Base-by-base conservation (phyloP, 306 rosid species). In the Cicer judaicum region DNA sequence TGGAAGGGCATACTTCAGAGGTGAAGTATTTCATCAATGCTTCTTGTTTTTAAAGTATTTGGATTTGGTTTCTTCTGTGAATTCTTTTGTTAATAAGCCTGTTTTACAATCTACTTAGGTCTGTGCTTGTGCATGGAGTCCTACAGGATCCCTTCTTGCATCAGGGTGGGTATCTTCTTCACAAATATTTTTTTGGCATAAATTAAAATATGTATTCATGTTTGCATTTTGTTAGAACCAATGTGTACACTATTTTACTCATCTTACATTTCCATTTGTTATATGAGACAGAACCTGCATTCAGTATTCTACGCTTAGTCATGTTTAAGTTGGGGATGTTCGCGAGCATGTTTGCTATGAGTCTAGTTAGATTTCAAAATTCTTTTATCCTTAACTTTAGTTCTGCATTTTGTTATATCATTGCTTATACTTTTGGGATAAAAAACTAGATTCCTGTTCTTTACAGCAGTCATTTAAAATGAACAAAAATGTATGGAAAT, bases 81-180 rank as follows among this genome's bases (percentile, higher is more conserved):
- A 42, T 44, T 41, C 48, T 47, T 65, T 6, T 82, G 60, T 39
- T 87, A 59, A 78, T 75, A 24, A 39, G 16, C 71, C 10, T 77
- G 34, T 56, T 75, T 75, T 84, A 64, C 74, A 53, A 61, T 79
- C 68, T 64, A 14, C 79, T 73, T 79, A 94, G 99, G 99, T 94
- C 36, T 94, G 95, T 81, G 91, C 97, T 83, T 92, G 99, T 83
- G 99, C 99, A 46, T 94, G 97, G 97, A 92, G 96, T 82, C 99
- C 99, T 76, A 77, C 93, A 47, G 95, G 97, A 68, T 90, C 96
- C 68, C 93, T 94, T 79, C 93, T 94, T 72, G 99, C 97, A 63
- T 92, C 99, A 9, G 99, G 99, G 99, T 94, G 39, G 34, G 92
- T 73, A 42, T 65, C 64, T 80, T 53, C 43, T 66, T 67, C 34